Evolutionary conservation across 345 rosid species (phyloP), one percentile per base, ranked within the genome.

Genomic region (Raphanus sativus): DNA sequence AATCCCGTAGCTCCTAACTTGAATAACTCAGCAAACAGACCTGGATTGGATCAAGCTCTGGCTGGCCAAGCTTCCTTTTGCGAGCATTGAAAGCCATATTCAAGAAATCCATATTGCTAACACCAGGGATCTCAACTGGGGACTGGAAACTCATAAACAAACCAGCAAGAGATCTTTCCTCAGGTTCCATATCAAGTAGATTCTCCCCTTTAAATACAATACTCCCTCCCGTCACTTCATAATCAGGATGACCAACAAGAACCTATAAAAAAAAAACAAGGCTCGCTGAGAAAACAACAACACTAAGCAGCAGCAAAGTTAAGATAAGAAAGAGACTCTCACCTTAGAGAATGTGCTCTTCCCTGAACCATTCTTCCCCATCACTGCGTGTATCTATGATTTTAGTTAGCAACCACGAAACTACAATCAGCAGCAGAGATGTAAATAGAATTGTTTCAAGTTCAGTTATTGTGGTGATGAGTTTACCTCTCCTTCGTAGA

Each of bases 291-390:
- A 70, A 0, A 67, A 28, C 4, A 45, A 56, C 72, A 75, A 16
- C 52, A 42, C 9, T 21, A 63, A 5, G 13, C 45, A 9, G 36
- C 34, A 69, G 11, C 40, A 45, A 13, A 5, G 55, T 8, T 0
- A 48, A 48, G 55, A n/a, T n/a, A 48, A 21, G 45, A 38, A 48
- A 21, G 45, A 38, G 11, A 38, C 1, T 9, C 52, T 48, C 62
- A 93, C 99, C 97, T 91, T 96, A 9, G 97, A 86, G 65, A 93
- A 87, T 1, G 98, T 96, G 85, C 97, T 96, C 88, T 93, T 96
- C 70, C 98, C 98, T 5, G 99, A 96, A 73, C 98, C 99, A 62
- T 96, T 96, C 85, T 90, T 93, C 56, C 99, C 99, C 99, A 93
- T 91, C 52, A 93, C 84, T 25, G 97, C 98, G 79, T 93, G 99